Conservation (phyloP, 1,284 basidiomycete genomes). For the Ceratobasidium papillatum region DNA sequence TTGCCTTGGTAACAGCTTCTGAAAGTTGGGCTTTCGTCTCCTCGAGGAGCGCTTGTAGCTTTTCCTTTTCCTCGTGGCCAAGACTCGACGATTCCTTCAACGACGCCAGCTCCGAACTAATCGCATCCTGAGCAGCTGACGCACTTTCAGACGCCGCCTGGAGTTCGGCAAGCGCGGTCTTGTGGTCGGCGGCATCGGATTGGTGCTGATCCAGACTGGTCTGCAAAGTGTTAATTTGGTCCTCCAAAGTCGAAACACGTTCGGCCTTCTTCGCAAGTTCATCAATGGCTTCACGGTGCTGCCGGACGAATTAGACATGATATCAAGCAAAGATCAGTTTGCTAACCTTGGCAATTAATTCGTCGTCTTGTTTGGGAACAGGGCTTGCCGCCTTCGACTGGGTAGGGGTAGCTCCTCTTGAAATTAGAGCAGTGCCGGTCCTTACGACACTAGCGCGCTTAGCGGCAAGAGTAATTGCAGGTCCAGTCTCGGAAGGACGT, state of each 20-base stretch:
- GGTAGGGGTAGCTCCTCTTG: constrained; percentile 13
- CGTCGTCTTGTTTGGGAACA: constrained; percentile 36
- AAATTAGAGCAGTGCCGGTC: not conserved
- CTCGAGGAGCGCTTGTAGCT: constrained; percentile 32
- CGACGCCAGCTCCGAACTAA: constrained; percentile 7
- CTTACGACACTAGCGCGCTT: not conserved
- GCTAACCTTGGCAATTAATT: constrained; percentile 32
- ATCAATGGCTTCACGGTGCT: constrained; percentile 67
- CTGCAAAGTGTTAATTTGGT: constrained; percentile 38
- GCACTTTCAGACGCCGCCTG: constrained; percentile 39
- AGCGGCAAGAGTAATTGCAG: not conserved
- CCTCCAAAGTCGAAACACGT: constrained; percentile 43
- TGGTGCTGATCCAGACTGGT: constrained; percentile 36
- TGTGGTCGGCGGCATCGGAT: constrained; percentile 45
- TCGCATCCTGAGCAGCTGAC: not conserved
- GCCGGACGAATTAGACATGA: not conserved
- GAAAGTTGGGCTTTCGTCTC: constrained; percentile 37
- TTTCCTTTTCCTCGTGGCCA: constrained; percentile 17
- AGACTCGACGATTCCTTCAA: constrained; percentile 14
- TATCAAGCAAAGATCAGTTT: not conserved
- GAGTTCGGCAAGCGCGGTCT: constrained; percentile 53
- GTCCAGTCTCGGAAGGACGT: not conserved
- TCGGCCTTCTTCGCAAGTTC: constrained; percentile 57
- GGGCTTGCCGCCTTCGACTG: constrained; percentile 16
- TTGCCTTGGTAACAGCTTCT: constrained; percentile 24